A percentile compares a stretch with the other conserved stretches of the same genome.
These are phyloP conservation scores for Pistacia integerrima DNA, from an alignment of 345 rosid genomes.

Conservation along the genomic window DNA sequence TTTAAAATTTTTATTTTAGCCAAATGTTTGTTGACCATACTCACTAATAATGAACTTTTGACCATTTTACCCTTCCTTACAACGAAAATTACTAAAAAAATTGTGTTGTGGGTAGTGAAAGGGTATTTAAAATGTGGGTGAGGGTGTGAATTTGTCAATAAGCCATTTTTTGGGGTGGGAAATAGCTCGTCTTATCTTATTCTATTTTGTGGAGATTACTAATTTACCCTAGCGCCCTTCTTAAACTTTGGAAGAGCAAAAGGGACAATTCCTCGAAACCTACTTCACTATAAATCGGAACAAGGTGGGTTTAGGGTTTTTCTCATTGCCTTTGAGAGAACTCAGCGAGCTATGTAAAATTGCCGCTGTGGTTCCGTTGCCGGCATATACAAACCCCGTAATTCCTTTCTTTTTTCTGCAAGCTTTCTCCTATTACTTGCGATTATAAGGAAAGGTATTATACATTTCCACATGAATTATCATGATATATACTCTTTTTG, in stretches of 20 bases:
- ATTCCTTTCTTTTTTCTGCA: not conserved
- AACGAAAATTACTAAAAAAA: too few species aligned
- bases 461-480: not conserved
- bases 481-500: not conserved
- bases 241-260: not conserved
- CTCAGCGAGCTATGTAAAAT: not conserved
- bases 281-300: not conserved
- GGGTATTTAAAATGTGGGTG: too few species aligned
- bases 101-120: too few species aligned
- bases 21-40: too few species aligned
- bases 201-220: too few species aligned
- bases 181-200: too few species aligned
- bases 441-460: not conserved
- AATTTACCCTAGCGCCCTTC: too few species aligned
- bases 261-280: not conserved
- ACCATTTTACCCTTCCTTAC: too few species aligned
- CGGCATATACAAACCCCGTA: not conserved
- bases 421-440: not conserved
- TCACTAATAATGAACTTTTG: too few species aligned
- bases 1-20: too few species aligned
- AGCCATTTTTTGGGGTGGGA: too few species aligned
- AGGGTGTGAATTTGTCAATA: too few species aligned
- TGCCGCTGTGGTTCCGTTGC: conserved; percentile 3
- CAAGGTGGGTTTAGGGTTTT: not conserved
- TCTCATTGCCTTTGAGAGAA: conserved; percentile 6